Percentiles rank a stretch among this genome's conserved stretches.
These are phyloP conservation scores for Trichoderma lentiforme DNA, from an alignment of 2,329 filamentous ascomycete species.

Conservation along the genomic window DNA sequence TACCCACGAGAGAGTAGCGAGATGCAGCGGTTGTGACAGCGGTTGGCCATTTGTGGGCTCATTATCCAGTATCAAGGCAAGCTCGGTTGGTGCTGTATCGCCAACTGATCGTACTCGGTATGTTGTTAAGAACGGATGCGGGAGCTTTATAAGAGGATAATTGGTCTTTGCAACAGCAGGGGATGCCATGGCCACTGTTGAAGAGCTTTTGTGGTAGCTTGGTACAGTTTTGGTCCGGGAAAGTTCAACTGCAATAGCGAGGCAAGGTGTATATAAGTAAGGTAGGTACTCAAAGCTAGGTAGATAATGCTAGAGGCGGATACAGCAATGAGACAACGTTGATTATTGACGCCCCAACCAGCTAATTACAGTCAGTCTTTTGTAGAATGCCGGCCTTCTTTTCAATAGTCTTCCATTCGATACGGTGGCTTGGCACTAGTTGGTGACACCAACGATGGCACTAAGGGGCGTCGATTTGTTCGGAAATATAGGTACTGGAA, in stretches of 20 bases:
- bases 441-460: background rate
- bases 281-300: background rate
- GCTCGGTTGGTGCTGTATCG: slow-evolving; percentile 21
- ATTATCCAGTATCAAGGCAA: slow-evolving; percentile 24
- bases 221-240: background rate
- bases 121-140: slow-evolving; percentile 23
- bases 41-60: slow-evolving; percentile 21
- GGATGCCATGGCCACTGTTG: background rate
- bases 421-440: background rate
- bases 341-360: background rate
- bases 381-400: background rate
- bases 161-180: background rate
- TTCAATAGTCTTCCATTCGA: background rate
- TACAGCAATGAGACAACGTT: background rate
- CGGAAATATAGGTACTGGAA: background rate
- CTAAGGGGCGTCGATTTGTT: background rate
- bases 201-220: background rate
- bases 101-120: slow-evolving; percentile 23
- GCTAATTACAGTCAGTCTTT: background rate
- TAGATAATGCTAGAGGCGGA: background rate
- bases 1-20: slow-evolving; percentile 23
- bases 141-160: slow-evolving; percentile 3
- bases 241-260: background rate
- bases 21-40: slow-evolving; percentile 24
- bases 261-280: background rate